phyloP scores from a whole-genome alignment of 2,329 filamentous ascomycete genomes.

The Fusarium circinatum region DNA sequence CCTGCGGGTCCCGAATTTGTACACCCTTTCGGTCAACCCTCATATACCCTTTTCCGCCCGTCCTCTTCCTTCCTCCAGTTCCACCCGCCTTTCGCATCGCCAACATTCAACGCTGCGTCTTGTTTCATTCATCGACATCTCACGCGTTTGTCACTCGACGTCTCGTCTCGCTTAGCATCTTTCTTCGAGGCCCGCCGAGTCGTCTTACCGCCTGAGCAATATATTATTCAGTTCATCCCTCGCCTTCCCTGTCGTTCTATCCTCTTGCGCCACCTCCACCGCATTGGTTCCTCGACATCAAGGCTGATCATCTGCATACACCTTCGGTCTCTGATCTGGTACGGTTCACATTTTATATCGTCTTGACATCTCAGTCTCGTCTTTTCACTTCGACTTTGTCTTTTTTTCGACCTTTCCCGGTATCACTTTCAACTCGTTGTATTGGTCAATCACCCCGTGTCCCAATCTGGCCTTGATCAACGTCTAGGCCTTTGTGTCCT shows the following conservation, averaged over 20 bases:
- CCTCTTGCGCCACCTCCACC: constrained; percentile 28
- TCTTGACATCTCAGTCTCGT: constrained; percentile 19
- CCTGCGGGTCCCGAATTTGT: constrained; percentile 15
- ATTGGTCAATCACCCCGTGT: constrained; percentile 38
- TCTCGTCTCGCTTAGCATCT: constrained; percentile 19
- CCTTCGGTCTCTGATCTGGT: constrained; percentile 37
- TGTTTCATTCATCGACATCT: constrained; percentile 26
- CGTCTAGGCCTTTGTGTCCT: constrained; percentile 36
- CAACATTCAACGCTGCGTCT: constrained; percentile 24
- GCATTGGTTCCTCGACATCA: constrained; percentile 27
- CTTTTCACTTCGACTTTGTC: constrained; percentile 10
- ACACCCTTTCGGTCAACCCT: constrained; percentile 31
- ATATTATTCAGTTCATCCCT: constrained; percentile 28
- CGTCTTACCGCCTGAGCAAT: constrained; percentile 23
- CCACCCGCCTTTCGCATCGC: constrained; percentile 39
- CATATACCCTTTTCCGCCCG: constrained; percentile 44
- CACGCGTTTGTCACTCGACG: constrained; percentile 18
- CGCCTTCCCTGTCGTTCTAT: constrained; percentile 25
- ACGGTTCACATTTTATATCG: constrained; percentile 36
- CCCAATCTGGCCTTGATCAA: constrained; percentile 36
- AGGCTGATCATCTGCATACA: constrained; percentile 22
- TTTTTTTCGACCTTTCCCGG: constrained; percentile 13
- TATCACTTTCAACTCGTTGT: constrained; percentile 15
- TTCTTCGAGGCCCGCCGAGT: constrained; percentile 8
- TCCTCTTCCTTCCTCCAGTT: constrained; percentile 40